These are phyloP conservation scores for Penicillium malachiteum DNA, from an alignment of 495 filamentous ascomycete species.

Conservation along the genomic window DNA sequence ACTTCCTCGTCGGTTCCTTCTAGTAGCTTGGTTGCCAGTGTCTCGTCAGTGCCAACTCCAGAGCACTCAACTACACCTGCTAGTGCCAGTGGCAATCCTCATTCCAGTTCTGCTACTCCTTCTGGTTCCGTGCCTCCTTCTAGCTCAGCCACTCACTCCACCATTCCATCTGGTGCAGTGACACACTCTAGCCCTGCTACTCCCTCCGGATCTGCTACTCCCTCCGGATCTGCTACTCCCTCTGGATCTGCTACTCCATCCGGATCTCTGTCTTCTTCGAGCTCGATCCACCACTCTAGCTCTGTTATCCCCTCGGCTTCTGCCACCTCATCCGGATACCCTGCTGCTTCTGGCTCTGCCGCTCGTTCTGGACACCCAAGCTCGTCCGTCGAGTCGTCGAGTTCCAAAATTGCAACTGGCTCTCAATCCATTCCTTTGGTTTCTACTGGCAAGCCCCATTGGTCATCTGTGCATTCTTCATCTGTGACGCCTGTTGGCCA, in stretches of 20 bases:
- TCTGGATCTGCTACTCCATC: neutral
- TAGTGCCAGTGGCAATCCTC: neutral
- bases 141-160: constrained; percentile 7
- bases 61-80: no score
- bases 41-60: no score
- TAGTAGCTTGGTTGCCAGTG: no score
- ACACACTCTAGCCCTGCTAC: no score
- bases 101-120: constrained; percentile 9
- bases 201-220: no score
- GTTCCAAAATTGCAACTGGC: neutral
- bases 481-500: neutral
- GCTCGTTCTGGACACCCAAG: neutral
- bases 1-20: neutral
- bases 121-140: constrained; percentile 15
- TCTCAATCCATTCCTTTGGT: neutral
- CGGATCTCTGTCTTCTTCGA: neutral
- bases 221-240: neutral
- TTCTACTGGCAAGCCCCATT: neutral
- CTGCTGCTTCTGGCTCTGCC: constrained; percentile 3
- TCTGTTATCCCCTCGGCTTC: neutral
- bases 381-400: neutral
- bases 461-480: neutral
- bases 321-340: neutral
- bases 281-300: neutral
- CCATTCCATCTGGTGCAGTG: no score